phyloP scores from a whole-genome alignment of 495 filamentous ascomycete genomes.

The Letharia lupina region DNA sequence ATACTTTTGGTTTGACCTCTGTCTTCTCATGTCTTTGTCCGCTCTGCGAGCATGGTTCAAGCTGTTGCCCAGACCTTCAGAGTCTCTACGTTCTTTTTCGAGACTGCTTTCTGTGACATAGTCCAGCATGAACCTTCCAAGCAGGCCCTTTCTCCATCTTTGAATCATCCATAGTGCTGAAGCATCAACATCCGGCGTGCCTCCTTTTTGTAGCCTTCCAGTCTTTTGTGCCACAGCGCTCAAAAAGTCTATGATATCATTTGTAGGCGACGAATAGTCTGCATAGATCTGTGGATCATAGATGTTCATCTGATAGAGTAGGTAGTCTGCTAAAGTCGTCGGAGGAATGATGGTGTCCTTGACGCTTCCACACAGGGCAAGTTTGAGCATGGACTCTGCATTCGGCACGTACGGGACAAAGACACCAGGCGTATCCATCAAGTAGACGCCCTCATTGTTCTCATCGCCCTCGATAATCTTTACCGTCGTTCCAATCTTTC shows the following conservation, averaged over 20 bases:
- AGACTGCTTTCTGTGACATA: constrained; percentile 50
- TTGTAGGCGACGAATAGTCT: constrained; percentile 64
- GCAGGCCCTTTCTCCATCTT: constrained; percentile 67
- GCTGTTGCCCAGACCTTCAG: constrained; percentile 29
- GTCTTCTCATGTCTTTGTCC: constrained; percentile 33
- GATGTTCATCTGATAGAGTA: constrained; percentile 75
- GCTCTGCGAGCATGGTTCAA: constrained; percentile 38
- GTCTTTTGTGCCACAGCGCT: constrained; percentile 58
- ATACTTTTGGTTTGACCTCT: constrained; percentile 18
- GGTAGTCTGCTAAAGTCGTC: constrained; percentile 73
- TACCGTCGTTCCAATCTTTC: constrained; percentile 74
- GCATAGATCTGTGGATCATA: constrained; percentile 50
- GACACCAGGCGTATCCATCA: constrained; percentile 74
- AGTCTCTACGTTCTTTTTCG: constrained; percentile 18
- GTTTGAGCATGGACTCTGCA: constrained; percentile 81
- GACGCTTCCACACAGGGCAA: constrained; percentile 81
- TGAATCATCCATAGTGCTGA: constrained; percentile 78
- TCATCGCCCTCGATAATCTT: constrained; percentile 60
- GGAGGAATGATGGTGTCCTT: constrained; percentile 76
- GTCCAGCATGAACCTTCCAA: constrained; percentile 77
- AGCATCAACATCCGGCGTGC: constrained; percentile 58
- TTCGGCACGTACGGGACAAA: constrained; percentile 87
- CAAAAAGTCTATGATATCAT: constrained; percentile 66
- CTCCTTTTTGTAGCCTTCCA: constrained; percentile 69
- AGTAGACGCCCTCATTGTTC: constrained; percentile 47